These are phyloP conservation scores for Sporothrix dimorphospora DNA, from an alignment of 2,329 filamentous ascomycete genomes.

Conservation along the genomic window DNA sequence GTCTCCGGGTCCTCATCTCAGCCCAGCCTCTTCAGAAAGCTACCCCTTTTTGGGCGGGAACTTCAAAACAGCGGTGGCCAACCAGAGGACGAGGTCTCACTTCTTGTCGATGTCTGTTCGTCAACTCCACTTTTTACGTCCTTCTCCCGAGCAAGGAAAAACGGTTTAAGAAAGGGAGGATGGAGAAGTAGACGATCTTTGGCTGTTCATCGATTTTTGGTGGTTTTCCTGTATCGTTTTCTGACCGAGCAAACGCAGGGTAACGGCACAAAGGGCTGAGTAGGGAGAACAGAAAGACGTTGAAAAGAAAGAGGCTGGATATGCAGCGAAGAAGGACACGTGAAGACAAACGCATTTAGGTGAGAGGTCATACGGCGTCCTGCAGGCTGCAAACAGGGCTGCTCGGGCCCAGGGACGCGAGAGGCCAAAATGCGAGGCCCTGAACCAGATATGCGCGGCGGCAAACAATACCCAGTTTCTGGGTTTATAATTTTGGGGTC, in stretches of 20 bases:
- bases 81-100: slow-evolving; percentile 3
- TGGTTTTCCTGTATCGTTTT: not conserved
- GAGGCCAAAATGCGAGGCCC: not conserved
- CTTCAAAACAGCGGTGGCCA: not conserved
- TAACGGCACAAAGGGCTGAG: not conserved
- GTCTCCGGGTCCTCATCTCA: not conserved
- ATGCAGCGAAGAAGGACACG: not conserved
- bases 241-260: not conserved
- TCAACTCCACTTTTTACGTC: not conserved
- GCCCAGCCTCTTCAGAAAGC: not conserved
- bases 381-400: not conserved
- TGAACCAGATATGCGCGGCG: not conserved
- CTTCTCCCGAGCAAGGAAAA: slow-evolving; percentile 16
- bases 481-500: not conserved
- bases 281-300: not conserved
- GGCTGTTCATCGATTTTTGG: not conserved
- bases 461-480: not conserved
- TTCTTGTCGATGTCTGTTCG: not conserved
- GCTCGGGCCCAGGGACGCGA: not conserved
- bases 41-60: not conserved
- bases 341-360: not conserved
- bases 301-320: not conserved
- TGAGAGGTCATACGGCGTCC: not conserved
- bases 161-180: not conserved
- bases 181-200: not conserved